Base-by-base conservation (phyloP, 768 basidiomycete genomes). In the Termitomyces titanicus region DNA sequence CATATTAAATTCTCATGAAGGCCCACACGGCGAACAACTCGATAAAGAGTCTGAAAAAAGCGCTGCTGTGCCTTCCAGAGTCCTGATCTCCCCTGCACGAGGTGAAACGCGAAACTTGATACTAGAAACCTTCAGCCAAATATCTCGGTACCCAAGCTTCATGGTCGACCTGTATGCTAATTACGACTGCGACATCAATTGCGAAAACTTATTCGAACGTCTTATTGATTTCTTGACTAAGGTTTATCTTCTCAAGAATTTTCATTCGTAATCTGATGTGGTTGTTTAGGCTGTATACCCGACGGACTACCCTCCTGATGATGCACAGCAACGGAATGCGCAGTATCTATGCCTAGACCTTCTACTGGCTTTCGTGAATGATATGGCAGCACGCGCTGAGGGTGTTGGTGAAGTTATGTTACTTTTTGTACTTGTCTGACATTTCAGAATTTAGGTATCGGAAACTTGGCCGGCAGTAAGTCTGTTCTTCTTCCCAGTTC, bases 131-230 rank as follows among this genome's bases (percentile, higher is more conserved):
- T 74, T 98, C 24, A 81, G 81, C 51, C 88, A 91, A 51, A 82
- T 95, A 42, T 87, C 91, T 15, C 79, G 88, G 3, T 85, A 89
- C 63, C 84, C 91, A 2, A 91, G 87, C 66, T 95, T 96, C 74
- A 93, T 97, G 89, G 92, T 96, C 44, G 94, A 98, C 64, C 75
- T 97, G 13, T 99, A 93, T 74, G 80, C 85, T 52, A 99, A 98
- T 69, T 99, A 98, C 69, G 97, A 99, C 67, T 98, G 94, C 65
- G 94, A 97, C 64, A 85, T 89, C 60, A 96, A 98, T 65, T 94
- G 92, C 68, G 97, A 98, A 74, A 96, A 98, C 68, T 72, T 98
- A 53, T 96, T 95, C 62, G 95, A 98, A 67, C 79, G 92, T 15
- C 72, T 98, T 20, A 74, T 95, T 56, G 90, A 88, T 24, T 97